Evolutionary conservation across 306 rosid genomes (phyloP), one percentile per base, ranked within the genome.

Genomic region (Pachyrhizus erosus): DNA sequence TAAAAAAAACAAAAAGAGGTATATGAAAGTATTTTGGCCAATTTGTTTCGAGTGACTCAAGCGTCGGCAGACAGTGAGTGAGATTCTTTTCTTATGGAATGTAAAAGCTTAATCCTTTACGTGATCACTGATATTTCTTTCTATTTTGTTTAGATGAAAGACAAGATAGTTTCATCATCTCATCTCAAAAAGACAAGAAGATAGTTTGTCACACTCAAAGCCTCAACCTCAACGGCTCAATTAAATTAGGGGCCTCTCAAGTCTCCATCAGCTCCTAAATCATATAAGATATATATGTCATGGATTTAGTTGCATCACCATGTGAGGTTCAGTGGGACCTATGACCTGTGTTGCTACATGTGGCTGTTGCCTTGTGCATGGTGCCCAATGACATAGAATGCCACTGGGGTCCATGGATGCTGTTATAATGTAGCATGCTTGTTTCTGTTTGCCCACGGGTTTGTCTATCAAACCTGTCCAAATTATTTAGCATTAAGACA

Each of bases 21-120:
- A 55, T 20, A 20, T 7, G 5, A 20, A 18, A 7, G 61, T 7
- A 20, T 18, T n/a, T 17, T 17, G 4, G 6, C 9, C 2, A 1
- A 24, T 60, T 24, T 60, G 54, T 37, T 23, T 51, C 1, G 40
- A 66, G 34, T 10, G 1, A 40, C 6, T 34, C 39, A 6, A 24
- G 71, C 64, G 68, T 62, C 55, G n/a, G 18, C 46, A 72, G 29
- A 51, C 0, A 70, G 82, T 31, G 1, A 70, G 82, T 31, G 1
- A 76, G 79, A 87, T 87, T 84, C 90, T 78, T 87, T 81, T 60
- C 90, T 81, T 87, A 81, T 51, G 64, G 5, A 26, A 39, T 24
- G 77, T 68, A 81, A 81, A 87, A 87, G 90, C 27, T 58, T 57
- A 87, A 87, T 84, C 77, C 86, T 81, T 87, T 77, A 75, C 87